These are phyloP conservation scores for Nicotiana noctiflora DNA, from an alignment of 257 asterid genomes.

Conservation along the genomic window DNA sequence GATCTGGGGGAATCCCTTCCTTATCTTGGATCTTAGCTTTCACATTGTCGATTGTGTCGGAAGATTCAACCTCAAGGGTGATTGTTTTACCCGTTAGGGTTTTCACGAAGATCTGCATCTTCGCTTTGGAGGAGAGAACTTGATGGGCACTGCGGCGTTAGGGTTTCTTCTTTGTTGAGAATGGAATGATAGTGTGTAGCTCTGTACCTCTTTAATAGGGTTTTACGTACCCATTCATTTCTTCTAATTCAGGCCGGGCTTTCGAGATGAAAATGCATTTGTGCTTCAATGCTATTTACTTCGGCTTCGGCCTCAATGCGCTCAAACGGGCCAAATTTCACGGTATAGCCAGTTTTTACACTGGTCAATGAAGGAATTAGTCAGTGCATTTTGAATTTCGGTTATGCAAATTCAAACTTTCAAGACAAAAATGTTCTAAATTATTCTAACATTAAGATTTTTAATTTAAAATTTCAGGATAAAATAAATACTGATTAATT, in stretches of 20 bases:
- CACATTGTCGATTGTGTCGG: slow-evolving; percentile 7
- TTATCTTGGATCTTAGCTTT: slow-evolving; percentile 10
- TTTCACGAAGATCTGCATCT: slow-evolving; percentile 77
- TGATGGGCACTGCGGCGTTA: neutral
- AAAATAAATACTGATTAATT: too few species aligned
- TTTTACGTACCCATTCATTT: neutral
- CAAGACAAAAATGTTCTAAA: too few species aligned
- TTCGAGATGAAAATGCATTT: neutral
- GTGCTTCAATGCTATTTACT: neutral
- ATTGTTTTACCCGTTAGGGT: slow-evolving; percentile 77
- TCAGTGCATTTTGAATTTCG: too few species aligned
- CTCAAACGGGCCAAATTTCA: too few species aligned
- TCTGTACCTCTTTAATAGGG: neutral
- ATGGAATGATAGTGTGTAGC: neutral
- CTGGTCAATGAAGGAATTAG: too few species aligned
- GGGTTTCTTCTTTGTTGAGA: neutral
- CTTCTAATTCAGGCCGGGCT: neutral
- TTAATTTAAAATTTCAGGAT: too few species aligned
- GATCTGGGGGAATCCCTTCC: slow-evolving; percentile 4
- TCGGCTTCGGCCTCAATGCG: too few species aligned
- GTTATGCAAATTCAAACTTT: too few species aligned
- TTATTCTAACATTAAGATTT: too few species aligned
- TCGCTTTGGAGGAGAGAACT: slow-evolving; percentile 18
- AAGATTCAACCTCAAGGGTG: slow-evolving; percentile 16
- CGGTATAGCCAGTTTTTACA: too few species aligned